Conservation (phyloP, 148 eudicot species). For the Linanthus parryae region DNA sequence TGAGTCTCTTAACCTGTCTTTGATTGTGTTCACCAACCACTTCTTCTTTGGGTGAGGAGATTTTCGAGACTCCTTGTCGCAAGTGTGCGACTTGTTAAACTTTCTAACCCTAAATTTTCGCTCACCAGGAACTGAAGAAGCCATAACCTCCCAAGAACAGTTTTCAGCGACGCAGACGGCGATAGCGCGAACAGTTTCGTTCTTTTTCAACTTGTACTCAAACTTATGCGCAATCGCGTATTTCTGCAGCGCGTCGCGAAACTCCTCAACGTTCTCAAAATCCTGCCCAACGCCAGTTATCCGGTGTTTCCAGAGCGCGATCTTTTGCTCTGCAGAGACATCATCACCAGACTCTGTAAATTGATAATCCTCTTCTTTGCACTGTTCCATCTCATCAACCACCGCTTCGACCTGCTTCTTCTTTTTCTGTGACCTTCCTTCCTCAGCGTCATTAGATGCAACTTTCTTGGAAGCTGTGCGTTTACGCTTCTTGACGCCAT, state of each 20-base stretch:
- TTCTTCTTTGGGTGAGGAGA: conserved; percentile 35
- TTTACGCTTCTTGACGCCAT: conserved; percentile 51
- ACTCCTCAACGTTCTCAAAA: conserved; percentile 37
- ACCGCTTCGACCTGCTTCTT: conserved; percentile 6
- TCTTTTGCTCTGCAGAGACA: conserved; percentile 26
- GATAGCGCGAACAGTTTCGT: conserved; percentile 34
- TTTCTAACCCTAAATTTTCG: conserved; percentile 37
- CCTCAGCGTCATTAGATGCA: conserved; percentile 32
- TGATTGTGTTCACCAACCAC: conserved; percentile 38
- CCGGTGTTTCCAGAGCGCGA: conserved; percentile 33
- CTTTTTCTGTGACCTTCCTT: conserved; percentile 22
- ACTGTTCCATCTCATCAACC: conserved; percentile 13
- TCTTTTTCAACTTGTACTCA: conserved; percentile 38
- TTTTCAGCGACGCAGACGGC: conserved; percentile 35
- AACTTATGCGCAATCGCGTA: conserved; percentile 49
- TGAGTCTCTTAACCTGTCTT: conserved; percentile 37
- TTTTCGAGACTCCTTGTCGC: conserved; percentile 42
- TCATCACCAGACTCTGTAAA: conserved; percentile 20
- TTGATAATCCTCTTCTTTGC: conserved; percentile 4
- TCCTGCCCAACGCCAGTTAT: conserved; percentile 53
- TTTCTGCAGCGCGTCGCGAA: conserved; percentile 41
- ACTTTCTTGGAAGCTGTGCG: conserved; percentile 39
- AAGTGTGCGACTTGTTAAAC: conserved; percentile 31
- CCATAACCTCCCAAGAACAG: conserved; percentile 53
- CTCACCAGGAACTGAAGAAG: conserved; percentile 36